phyloP scores from a whole-genome alignment of 2,329 filamentous ascomycete genomes.

The Fonsecaea pedrosoi region DNA sequence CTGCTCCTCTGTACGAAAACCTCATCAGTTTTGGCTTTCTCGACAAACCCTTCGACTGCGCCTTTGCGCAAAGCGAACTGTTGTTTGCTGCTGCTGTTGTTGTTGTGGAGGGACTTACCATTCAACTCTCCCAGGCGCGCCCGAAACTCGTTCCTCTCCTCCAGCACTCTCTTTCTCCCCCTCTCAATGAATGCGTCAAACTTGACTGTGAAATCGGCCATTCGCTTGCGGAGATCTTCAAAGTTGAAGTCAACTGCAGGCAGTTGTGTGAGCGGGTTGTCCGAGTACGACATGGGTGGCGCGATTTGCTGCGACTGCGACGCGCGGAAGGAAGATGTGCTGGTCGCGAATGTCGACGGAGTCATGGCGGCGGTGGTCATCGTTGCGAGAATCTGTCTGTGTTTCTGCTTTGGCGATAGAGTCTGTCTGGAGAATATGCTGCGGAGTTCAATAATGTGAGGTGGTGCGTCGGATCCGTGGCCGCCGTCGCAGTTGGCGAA shows the following conservation, averaged over 20 bases:
- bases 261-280: constrained; percentile 53
- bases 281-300: constrained; percentile 33
- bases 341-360: constrained; percentile 31
- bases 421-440: not conserved
- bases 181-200: constrained; percentile 96
- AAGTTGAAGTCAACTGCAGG: constrained; percentile 95
- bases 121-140: constrained; percentile 88
- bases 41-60: not conserved
- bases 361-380: constrained; percentile 31
- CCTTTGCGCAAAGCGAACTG: too few species aligned
- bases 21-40: constrained; percentile 1
- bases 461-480: not conserved
- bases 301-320: constrained; percentile 36
- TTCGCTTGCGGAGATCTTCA: constrained; percentile 91
- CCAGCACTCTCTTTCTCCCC: constrained; percentile 84
- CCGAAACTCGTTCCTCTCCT: constrained; percentile 92
- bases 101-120: constrained; percentile 60
- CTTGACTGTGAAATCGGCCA: constrained; percentile 86
- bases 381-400: not conserved
- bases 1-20: constrained; percentile 73
- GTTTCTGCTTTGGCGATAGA: not conserved
- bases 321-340: constrained; percentile 39
- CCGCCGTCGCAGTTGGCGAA: not conserved
- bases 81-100: too few species aligned
- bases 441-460: not conserved